A percentile compares a stretch with the other conserved stretches of the same genome.
These are phyloP conservation scores for Marsdenia floribunda DNA, from an alignment of 257 asterid species.

Conservation along the genomic window DNA sequence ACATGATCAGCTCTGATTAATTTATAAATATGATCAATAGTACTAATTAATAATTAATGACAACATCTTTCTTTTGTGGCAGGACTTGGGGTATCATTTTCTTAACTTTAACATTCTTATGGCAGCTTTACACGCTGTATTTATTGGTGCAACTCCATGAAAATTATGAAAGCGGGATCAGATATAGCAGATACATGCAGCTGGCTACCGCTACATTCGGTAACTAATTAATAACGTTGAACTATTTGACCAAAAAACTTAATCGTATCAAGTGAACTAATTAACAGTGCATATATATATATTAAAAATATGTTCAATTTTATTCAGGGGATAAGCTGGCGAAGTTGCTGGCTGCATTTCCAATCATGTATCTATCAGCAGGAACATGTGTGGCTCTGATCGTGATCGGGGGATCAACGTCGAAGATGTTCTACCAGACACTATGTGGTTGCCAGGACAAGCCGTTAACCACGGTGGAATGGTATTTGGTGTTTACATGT, in stretches of 20 bases:
- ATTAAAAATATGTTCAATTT: not conserved
- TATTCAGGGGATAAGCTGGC: slow-evolving; percentile 29
- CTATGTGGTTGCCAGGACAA: slow-evolving; percentile 57
- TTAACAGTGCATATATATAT: too few species aligned
- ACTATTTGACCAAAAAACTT: not conserved
- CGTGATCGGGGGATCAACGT: slow-evolving; percentile 76
- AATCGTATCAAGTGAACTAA: not conserved
- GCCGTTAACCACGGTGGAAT: slow-evolving; percentile 63
- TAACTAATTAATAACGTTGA: not conserved
- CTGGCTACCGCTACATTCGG: slow-evolving; percentile 77
- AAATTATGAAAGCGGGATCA: slow-evolving; percentile 58
- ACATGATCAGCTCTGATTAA: not conserved
- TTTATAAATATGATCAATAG: too few species aligned
- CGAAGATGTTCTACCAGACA: slow-evolving; percentile 50
- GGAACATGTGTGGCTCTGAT: slow-evolving; percentile 82
- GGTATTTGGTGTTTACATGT: slow-evolving; percentile 84
- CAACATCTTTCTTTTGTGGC: slow-evolving; percentile 3
- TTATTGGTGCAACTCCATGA: slow-evolving; percentile 82
- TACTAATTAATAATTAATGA: not conserved
- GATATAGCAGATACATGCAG: slow-evolving; percentile 89
- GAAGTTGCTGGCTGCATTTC: slow-evolving; percentile 38
- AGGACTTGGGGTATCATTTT: slow-evolving; percentile 80
- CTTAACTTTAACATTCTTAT: slow-evolving; percentile 62
- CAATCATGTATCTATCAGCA: slow-evolving; percentile 63
- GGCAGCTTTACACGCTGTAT: slow-evolving; percentile 84